A percentile compares a stretch with the other conserved stretches of the same genome.
These are phyloP conservation scores for Pulveroboletus sp. DNA, from an alignment of 768 basidiomycete species.

Conservation along the genomic window DNA sequence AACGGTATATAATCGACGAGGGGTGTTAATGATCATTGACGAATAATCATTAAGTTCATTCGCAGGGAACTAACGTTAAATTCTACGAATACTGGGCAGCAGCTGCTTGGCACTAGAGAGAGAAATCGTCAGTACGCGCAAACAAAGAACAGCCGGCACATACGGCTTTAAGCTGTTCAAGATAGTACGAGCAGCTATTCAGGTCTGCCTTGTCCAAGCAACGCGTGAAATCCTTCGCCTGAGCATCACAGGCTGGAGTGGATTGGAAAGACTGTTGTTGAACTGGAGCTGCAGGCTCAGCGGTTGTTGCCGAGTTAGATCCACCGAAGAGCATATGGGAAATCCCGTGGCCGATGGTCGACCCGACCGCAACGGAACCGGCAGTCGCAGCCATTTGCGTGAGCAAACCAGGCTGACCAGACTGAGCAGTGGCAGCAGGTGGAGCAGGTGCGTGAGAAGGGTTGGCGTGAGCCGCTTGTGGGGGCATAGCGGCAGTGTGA, in stretches of 20 bases:
- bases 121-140: slow-evolving; percentile 4
- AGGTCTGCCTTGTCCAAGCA: slow-evolving; percentile 82
- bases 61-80: slow-evolving; percentile 2
- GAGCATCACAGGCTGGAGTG: slow-evolving; percentile 58
- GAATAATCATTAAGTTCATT: slow-evolving; percentile 8
- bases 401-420: slow-evolving; percentile 66
- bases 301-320: slow-evolving; percentile 38
- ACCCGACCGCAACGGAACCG: slow-evolving; percentile 85
- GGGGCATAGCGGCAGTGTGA: slow-evolving; percentile 47
- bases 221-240: slow-evolving; percentile 85
- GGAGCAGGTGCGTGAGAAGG: slow-evolving; percentile 41
- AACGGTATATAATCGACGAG: slow-evolving; percentile 3
- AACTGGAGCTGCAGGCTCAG: slow-evolving; percentile 48
- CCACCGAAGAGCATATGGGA: slow-evolving; percentile 89
- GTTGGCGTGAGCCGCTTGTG: slow-evolving; percentile 40
- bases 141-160: slow-evolving; percentile 27
- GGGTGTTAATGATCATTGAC: slow-evolving; percentile 1
- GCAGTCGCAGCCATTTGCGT: slow-evolving; percentile 88
- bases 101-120: slow-evolving; percentile 68
- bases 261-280: slow-evolving; percentile 45
- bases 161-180: slow-evolving; percentile 85
- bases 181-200: slow-evolving; percentile 79
- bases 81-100: slow-evolving; percentile 51
- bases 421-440: slow-evolving; percentile 32
- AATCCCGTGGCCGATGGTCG: slow-evolving; percentile 85